Base-by-base conservation (phyloP, 2,329 filamentous ascomycete genomes). In the Penicillium corylophilum region DNA sequence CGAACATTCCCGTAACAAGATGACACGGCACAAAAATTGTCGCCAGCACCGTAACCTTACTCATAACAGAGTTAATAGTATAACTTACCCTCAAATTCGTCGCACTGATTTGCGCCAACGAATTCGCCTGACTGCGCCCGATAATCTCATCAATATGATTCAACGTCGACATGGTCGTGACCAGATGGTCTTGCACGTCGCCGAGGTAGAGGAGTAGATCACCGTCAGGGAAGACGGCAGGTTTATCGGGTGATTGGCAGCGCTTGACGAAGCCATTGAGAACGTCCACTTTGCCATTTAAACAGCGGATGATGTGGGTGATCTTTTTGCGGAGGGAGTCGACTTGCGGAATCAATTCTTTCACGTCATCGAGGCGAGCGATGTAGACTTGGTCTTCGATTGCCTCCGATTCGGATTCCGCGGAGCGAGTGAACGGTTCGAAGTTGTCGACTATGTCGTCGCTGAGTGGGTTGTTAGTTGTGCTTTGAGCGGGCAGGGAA, bases 381-480 rank as follows among this genome's bases (percentile, higher is more conserved):
- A 93, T 86, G 68, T 96, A 97, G 46, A 99, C 92, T 51, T 92
- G 88, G 62, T 99, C 94, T 71, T 99, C 94, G 55, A 99, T 96
- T 12, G 83, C 82, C 70, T 97, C 93, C 1, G 92, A 90, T 63
- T 95, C 89, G 13, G 82, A 74, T 71, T 97, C 92, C 39, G 95
- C 87, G 39, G 88, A 85, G 51, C 84, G 85, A 57, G 96, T 93
- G 38, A 90, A 85, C 6, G 93, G 92, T 0, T 88, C 90, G 65
- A 97, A 97, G 16, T 84, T 89, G 75, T 99, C 94, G 54, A 97
- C 91, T 67, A 99, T 97, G 66, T 97, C 90, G 72, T 99, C 94
- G 66, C 87, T 89, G 51, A n/a, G n/a, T n/a, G 3, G 4, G 9
- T 31, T 38, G 24, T 29, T 40, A 28, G 33, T 40, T 10, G 7